Conservation (phyloP, 768 basidiomycete species). For the Gautieria morchelliformis region DNA sequence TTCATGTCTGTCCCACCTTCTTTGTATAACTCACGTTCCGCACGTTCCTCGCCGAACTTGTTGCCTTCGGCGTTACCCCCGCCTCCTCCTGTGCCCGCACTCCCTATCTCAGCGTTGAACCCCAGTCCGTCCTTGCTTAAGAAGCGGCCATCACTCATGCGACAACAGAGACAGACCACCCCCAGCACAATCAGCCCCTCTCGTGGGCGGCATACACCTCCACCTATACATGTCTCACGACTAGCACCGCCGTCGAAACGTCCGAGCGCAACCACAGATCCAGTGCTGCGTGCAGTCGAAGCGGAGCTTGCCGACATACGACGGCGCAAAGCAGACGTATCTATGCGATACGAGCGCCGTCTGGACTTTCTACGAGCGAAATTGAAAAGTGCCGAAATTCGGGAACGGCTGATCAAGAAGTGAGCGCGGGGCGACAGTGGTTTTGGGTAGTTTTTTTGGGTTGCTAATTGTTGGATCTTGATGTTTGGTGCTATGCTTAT, state of each 20-base stretch:
- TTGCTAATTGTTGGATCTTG: neutral
- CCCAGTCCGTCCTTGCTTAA: neutral
- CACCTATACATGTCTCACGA: neutral
- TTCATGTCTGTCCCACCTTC: neutral
- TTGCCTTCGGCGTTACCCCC: neutral
- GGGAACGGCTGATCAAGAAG: slow-evolving; percentile 49
- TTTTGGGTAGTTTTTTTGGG: neutral
- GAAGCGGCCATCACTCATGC: slow-evolving; percentile 4
- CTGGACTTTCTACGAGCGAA: slow-evolving; percentile 75
- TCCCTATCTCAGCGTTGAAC: neutral
- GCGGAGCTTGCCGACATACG: slow-evolving; percentile 46
- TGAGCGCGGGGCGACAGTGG: neutral
- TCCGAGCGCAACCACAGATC: neutral
- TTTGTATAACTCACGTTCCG: slow-evolving; percentile 1
- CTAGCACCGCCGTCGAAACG: neutral
- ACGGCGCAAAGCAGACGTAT: slow-evolving; percentile 59
- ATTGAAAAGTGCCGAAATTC: slow-evolving; percentile 74
- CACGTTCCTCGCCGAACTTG: slow-evolving; percentile 5
- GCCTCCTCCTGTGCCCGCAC: neutral
- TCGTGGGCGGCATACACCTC: neutral
- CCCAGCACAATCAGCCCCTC: neutral
- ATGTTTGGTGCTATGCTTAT: neutral
- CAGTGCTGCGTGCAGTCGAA: neutral
- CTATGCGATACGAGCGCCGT: slow-evolving; percentile 60
- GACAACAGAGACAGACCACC: neutral